Conservation (phyloP, 1,284 basidiomycete genomes). For the Pulveroboletus sp. region DNA sequence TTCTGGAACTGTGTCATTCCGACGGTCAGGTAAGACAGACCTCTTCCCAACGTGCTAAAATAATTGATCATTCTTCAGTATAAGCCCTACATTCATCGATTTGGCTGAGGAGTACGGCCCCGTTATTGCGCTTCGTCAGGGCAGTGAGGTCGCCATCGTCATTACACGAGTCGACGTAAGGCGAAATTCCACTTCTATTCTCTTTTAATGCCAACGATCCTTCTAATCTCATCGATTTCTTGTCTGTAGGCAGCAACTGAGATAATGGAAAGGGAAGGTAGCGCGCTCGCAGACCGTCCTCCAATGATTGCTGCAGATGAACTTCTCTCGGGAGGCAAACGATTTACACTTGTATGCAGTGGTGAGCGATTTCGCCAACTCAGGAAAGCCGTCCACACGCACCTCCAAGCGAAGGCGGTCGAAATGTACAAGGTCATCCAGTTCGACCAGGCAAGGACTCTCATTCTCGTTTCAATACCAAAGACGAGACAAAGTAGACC, state of each 20-base stretch:
- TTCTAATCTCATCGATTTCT: neutral
- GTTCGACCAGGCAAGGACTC: constrained; percentile 35
- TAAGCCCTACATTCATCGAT: constrained; percentile 23
- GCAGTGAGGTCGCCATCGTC: constrained; percentile 31
- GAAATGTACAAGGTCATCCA: constrained; percentile 40
- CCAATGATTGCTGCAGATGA: constrained; percentile 32
- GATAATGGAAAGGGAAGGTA: constrained; percentile 43
- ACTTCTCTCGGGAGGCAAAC: constrained; percentile 33
- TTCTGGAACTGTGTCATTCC: constrained; percentile 27
- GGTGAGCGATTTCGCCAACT: constrained; percentile 36
- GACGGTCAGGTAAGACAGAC: constrained; percentile 18
- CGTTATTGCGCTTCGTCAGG: constrained; percentile 35
- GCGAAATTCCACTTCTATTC: neutral
- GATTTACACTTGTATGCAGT: constrained; percentile 25
- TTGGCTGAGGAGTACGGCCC: constrained; percentile 40
- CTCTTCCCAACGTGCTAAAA: neutral
- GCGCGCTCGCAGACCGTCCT: constrained; percentile 38
- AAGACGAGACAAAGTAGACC: no score
- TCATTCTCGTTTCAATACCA: constrained; percentile 38
- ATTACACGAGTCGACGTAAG: constrained; percentile 37
- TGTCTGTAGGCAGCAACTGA: constrained; percentile 33
- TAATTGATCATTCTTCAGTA: constrained; percentile 6
- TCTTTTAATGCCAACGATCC: neutral
- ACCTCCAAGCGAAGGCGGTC: constrained; percentile 41
- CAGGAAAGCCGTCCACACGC: constrained; percentile 40